These are phyloP conservation scores for Kurtzmaniella quercitrusa DNA, from an alignment of 1,139 yeast species.

Conservation along the genomic window DNA sequence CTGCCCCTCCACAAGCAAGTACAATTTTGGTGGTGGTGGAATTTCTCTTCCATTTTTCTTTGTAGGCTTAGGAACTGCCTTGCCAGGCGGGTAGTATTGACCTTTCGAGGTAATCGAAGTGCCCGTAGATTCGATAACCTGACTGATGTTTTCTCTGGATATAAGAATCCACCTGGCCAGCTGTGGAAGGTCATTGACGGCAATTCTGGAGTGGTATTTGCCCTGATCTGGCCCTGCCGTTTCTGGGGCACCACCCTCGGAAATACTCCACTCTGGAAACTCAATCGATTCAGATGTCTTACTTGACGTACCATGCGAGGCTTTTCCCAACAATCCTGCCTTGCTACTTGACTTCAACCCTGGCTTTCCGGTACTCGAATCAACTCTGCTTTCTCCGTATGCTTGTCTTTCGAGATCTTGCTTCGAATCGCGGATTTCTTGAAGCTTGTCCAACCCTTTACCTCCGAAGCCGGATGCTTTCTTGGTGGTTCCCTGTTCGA, in stretches of 20 bases:
- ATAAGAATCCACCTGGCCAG: constrained; percentile 81
- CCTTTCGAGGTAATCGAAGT: constrained; percentile 86
- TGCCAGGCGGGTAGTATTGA: constrained; percentile 59
- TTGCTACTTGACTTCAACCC: no score
- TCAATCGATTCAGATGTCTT: constrained; percentile 5
- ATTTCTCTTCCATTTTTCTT: constrained; percentile 25
- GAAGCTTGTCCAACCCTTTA: constrained; percentile 80
- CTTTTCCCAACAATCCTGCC: not conserved
- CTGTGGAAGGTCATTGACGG: constrained; percentile 84
- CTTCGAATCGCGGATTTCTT: constrained; percentile 58
- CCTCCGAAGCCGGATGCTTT: constrained; percentile 86
- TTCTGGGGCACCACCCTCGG: constrained; percentile 55
- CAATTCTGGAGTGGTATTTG: constrained; percentile 65
- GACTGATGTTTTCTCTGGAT: constrained; percentile 59
- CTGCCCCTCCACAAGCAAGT: constrained; percentile 74
- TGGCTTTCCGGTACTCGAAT: not conserved
- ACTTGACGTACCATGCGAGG: not conserved
- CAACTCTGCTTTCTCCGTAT: constrained; percentile 19
- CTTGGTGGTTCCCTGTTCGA: constrained; percentile 67
- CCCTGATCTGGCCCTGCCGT: constrained; percentile 62
- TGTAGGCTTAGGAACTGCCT: constrained; percentile 38
- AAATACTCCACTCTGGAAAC: constrained; percentile 45
- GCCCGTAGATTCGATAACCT: constrained; percentile 66
- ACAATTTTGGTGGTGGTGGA: constrained; percentile 69
- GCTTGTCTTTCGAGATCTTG: constrained; percentile 46